These are phyloP conservation scores for Przewalskia tangutica DNA, from an alignment of 257 asterid genomes.

Conservation along the genomic window DNA sequence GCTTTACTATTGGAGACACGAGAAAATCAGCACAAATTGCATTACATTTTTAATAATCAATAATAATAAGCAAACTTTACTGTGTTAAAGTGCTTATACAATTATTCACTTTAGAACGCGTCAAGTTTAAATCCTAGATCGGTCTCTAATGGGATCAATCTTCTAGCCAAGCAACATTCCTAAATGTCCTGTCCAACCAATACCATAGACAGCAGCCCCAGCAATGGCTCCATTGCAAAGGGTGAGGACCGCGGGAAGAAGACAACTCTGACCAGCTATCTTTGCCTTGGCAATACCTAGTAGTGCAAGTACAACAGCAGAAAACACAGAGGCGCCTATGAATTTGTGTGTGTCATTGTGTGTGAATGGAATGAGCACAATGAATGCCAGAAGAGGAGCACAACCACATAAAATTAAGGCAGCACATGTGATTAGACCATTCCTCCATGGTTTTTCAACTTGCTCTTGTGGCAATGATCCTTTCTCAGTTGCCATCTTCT, in stretches of 20 bases:
- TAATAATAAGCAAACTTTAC: not conserved
- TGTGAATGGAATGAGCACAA: conserved; percentile 50
- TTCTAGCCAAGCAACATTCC: conserved; percentile 47
- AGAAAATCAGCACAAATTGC: not conserved
- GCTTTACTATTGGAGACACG: not conserved
- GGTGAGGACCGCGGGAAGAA: conserved; percentile 20
- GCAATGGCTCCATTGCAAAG: conserved; percentile 48
- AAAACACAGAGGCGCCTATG: conserved; percentile 44
- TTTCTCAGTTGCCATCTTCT: conserved; percentile 35
- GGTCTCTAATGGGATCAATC: conserved; percentile 5
- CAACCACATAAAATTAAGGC: conserved; percentile 42
- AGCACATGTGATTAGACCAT: conserved; percentile 34
- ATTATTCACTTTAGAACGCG: not conserved
- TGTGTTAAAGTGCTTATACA: not conserved
- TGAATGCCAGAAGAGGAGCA: conserved; percentile 43
- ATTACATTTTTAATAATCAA: not conserved
- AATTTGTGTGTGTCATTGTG: conserved; percentile 28
- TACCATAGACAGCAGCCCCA: conserved; percentile 40
- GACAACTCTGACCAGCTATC: conserved; percentile 38
- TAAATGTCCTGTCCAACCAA: conserved; percentile 62
- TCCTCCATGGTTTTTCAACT: conserved; percentile 47
- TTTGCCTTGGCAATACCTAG: conserved; percentile 46
- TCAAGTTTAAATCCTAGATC: not conserved
- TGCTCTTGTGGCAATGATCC: conserved; percentile 25
- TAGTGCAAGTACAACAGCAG: conserved; percentile 34